Evolutionary conservation across 768 basidiomycete species (phyloP), one percentile per base, ranked within the genome.

Genomic region (Podaxis mareebaensis): DNA sequence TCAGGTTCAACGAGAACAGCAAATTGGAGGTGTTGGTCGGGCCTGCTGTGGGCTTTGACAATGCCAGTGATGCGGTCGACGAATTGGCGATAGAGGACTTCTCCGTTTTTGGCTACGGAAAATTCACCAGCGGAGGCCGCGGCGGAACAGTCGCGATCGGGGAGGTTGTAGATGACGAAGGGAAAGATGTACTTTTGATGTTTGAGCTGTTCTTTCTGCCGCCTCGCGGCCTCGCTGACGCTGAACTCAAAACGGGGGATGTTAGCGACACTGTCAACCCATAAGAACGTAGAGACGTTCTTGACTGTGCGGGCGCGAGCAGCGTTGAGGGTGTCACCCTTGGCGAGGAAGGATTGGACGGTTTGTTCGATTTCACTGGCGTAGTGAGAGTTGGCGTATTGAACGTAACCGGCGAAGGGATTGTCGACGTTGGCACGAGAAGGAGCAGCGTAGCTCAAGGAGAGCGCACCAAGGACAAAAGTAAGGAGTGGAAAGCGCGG

Each of bases 71-170:
- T 52, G 70, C 70, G 52, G 33, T 74, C 69, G 55, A 77, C 73
- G 60, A 66, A 77, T 3, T 60, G 65, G 67, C 76, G 69, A 58
- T 76, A 77, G 51, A 72, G 73, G 15, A 67, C 66, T 38, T 70
- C 64, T 8, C 76, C 75, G 30, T 71, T 68, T 52, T 76, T 63
- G 22, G 62, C 68, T 20, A 73, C 63, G 28, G 64, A 65, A 53
- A 76, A 68, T 60, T 77, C 76, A 59, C 76, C 75, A 48, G 67
- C 66, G 4, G 72, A 73, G 1, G 75, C 73, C 44, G 72, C 73
- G 12, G 76, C 75, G 55, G 70, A 68, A 58, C 76, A 76, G 58
- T 76, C 76, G 58, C 75, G 71, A 44, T 76, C 71, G n/a, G 76
- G 76, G 17, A 77, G 67, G 53, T 75, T 72, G 69, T 77, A 76